Percentiles rank a stretch among this genome's conserved stretches.
Conservation (phyloP, 768 basidiomycete genomes). For the Tulasnella sp. region DNA sequence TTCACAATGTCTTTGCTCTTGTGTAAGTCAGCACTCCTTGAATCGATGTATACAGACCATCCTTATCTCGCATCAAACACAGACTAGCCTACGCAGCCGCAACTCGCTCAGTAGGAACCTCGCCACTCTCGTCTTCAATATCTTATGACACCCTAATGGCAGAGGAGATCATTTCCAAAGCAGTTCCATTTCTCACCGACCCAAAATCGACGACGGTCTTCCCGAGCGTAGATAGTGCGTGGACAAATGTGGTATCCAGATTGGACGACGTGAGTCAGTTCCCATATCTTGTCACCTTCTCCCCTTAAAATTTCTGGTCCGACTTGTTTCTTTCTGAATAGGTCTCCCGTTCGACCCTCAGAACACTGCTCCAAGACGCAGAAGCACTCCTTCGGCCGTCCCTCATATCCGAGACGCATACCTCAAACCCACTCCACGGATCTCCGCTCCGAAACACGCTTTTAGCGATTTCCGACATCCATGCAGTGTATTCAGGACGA, state of each 20-base stretch:
- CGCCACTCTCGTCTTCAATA: conserved; percentile 50
- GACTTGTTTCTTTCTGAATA: background rate
- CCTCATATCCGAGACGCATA: conserved; percentile 31
- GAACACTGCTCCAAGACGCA: conserved; percentile 52
- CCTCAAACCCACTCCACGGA: conserved; percentile 19
- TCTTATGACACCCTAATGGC: conserved; percentile 50
- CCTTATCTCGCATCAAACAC: conserved; percentile 35
- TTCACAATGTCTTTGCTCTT: conserved; percentile 67
- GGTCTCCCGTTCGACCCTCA: conserved; percentile 41
- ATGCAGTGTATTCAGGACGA: conserved; percentile 41
- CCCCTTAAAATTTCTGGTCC: background rate
- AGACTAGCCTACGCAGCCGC: conserved; percentile 64
- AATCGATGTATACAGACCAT: background rate
- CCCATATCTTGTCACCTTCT: background rate
- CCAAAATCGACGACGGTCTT: conserved; percentile 56
- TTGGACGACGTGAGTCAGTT: conserved; percentile 36
- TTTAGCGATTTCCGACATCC: conserved; percentile 56
- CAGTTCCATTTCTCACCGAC: conserved; percentile 64
- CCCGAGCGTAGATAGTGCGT: conserved; percentile 48
- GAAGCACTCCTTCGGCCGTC: conserved; percentile 52
- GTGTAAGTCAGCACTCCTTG: conserved; percentile 48
- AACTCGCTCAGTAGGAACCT: conserved; percentile 58
- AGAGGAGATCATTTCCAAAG: conserved; percentile 47
- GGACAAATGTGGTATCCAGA: conserved; percentile 66
- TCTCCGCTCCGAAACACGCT: conserved; percentile 46